These are phyloP conservation scores for Pelargonium nanum DNA, from an alignment of 345 rosid species.

Conservation along the genomic window DNA sequence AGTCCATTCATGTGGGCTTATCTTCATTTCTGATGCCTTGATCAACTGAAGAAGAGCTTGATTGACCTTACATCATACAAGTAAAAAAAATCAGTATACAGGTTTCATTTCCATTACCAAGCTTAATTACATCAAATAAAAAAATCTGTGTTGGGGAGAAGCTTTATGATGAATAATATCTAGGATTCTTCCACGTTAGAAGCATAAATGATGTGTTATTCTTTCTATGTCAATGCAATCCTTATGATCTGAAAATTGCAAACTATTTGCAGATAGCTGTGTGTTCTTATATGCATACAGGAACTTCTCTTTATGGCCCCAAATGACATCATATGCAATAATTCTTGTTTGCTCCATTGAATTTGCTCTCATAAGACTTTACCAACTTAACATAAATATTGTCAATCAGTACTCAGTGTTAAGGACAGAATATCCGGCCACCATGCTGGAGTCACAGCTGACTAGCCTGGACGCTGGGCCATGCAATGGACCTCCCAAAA, in stretches of 20 bases:
- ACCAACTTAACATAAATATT: no score
- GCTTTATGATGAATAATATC: background rate
- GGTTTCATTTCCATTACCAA: background rate
- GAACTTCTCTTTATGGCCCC: no score
- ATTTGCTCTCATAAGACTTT: background rate
- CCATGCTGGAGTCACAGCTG: no score
- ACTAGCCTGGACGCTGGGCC: no score
- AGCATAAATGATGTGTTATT: no score
- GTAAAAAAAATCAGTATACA: background rate
- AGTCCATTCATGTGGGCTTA: constrained; percentile 60
- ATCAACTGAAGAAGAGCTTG: constrained; percentile 66
- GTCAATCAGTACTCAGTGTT: background rate
- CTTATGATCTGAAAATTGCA: no score
- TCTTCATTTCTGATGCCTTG: constrained; percentile 46
- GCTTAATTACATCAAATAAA: background rate
- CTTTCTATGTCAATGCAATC: background rate
- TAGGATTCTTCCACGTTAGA: no score
- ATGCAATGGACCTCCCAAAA: no score
- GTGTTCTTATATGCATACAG: background rate
- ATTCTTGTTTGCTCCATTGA: background rate
- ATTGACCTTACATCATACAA: constrained; percentile 46
- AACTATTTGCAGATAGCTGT: no score
- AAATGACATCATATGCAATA: background rate
- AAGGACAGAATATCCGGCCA: background rate
- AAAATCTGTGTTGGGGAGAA: background rate